These are phyloP conservation scores for Ambrosiella beaveri DNA, from an alignment of 2,329 filamentous ascomycete genomes.

Conservation along the genomic window DNA sequence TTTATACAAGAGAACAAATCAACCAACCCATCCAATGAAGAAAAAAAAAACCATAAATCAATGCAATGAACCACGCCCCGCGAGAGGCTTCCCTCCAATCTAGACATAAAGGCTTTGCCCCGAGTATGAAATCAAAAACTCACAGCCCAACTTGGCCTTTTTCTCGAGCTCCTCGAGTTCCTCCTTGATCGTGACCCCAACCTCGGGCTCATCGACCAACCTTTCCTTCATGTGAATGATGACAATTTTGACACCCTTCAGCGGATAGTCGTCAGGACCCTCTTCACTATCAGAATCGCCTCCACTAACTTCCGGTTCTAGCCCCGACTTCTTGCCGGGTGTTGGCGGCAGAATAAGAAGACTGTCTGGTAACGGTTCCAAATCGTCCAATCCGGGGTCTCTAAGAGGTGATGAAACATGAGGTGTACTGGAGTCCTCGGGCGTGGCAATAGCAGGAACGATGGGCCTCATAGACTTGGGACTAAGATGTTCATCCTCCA, in stretches of 20 bases:
- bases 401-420: slow-evolving; percentile 5
- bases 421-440: slow-evolving; percentile 10
- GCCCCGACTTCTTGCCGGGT: slow-evolving; percentile 21
- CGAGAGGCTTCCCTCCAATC: neutral
- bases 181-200: slow-evolving; percentile 47
- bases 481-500: slow-evolving; percentile 31
- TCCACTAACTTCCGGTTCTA: slow-evolving; percentile 3
- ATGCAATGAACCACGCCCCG: neutral
- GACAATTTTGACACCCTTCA: slow-evolving; percentile 62
- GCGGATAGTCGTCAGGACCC: slow-evolving; percentile 24
- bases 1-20: neutral
- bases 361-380: slow-evolving; percentile 18
- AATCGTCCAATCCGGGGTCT: slow-evolving; percentile 8
- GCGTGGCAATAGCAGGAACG: slow-evolving; percentile 10
- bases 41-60: neutral
- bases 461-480: slow-evolving; percentile 28
- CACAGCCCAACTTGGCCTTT: slow-evolving; percentile 53
- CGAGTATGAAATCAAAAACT: slow-evolving; percentile 54
- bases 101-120: slow-evolving; percentile 43
- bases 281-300: slow-evolving; percentile 12
- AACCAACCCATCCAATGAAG: neutral
- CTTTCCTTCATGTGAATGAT: slow-evolving; percentile 91
- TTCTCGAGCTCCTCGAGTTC: slow-evolving; percentile 52
- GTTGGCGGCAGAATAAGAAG: slow-evolving; percentile 32
- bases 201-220: slow-evolving; percentile 51